phyloP scores from a whole-genome alignment of 2,329 filamentous ascomycete species.

The Metarhizium rileyi region DNA sequence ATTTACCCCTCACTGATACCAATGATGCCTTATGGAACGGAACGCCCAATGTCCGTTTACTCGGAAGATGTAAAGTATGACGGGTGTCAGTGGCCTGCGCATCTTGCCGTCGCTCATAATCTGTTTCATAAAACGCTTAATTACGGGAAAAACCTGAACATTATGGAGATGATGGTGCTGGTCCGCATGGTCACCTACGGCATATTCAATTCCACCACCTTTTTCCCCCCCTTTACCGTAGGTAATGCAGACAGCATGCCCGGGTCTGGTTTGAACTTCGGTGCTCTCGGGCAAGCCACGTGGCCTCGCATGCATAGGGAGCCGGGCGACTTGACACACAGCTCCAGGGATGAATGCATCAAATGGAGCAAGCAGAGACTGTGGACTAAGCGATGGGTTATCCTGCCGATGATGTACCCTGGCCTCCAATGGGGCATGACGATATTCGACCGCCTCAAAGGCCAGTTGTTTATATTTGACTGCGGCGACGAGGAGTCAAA shows the following conservation, averaged over 20 bases:
- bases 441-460: conserved; percentile 12
- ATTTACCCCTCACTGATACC: conserved; percentile 8
- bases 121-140: conserved; percentile 7
- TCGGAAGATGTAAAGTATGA: conserved; percentile 2
- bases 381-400: conserved; percentile 8
- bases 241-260: background rate
- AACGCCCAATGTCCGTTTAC: too few relatives aligned
- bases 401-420: conserved; percentile 10
- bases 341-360: conserved; percentile 4
- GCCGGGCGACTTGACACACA: conserved; percentile 3
- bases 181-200: conserved; percentile 12
- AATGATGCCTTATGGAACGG: conserved; percentile 12
- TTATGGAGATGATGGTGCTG: conserved; percentile 7
- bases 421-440: conserved; percentile 13
- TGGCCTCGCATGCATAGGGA: background rate
- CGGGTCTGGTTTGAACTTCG: background rate
- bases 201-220: conserved; percentile 9
- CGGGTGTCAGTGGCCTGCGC: conserved; percentile 6
- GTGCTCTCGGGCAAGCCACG: background rate
- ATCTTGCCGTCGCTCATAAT: conserved; percentile 9
- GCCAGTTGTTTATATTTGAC: conserved; percentile 14
- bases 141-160: background rate
- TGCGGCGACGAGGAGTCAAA: conserved; percentile 3
- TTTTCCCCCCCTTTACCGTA: conserved; percentile 6
- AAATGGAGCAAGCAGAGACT: conserved; percentile 1